Percentiles rank a stretch among this genome's conserved stretches.
phyloP scores from a whole-genome alignment of 129 eudicot genomes.

The Artemisia annua region DNA sequence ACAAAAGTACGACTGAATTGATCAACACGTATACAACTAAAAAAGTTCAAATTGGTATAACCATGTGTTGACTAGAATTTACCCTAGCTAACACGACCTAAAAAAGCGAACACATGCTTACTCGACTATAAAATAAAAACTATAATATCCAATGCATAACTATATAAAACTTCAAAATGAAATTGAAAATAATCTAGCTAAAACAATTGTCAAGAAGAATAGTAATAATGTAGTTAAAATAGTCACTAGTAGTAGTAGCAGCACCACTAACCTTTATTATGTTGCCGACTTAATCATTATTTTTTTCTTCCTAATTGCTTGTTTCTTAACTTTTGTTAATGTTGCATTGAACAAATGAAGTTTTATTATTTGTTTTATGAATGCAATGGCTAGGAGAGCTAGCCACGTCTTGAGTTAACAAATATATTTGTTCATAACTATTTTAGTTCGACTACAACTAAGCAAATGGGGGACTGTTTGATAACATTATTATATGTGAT shows the following conservation, averaged over 20 bases:
- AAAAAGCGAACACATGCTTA: neutral
- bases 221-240: too few species aligned
- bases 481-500: too few species aligned
- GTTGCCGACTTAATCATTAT: neutral
- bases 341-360: neutral
- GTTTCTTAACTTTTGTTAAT: too few species aligned
- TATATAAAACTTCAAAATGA: too few species aligned
- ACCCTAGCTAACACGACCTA: neutral
- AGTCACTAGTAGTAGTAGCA: too few species aligned
- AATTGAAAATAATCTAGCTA: too few species aligned
- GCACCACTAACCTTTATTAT: neutral
- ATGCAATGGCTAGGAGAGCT: neutral
- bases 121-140: neutral
- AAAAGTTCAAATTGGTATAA: conserved; percentile 5
- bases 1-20: neutral
- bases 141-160: too few species aligned
- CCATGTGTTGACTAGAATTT: conserved; percentile 4
- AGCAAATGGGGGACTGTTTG: too few species aligned
- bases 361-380: neutral
- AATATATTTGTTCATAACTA: neutral
- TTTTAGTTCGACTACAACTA: neutral
- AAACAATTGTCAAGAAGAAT: too few species aligned
- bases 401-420: neutral
- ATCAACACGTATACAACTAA: neutral
- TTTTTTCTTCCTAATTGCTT: too few species aligned